A percentile compares a stretch with the other conserved stretches of the same genome.
phyloP scores from a whole-genome alignment of 2,329 filamentous ascomycete genomes.

The Neopestalotiopsis sp. region DNA sequence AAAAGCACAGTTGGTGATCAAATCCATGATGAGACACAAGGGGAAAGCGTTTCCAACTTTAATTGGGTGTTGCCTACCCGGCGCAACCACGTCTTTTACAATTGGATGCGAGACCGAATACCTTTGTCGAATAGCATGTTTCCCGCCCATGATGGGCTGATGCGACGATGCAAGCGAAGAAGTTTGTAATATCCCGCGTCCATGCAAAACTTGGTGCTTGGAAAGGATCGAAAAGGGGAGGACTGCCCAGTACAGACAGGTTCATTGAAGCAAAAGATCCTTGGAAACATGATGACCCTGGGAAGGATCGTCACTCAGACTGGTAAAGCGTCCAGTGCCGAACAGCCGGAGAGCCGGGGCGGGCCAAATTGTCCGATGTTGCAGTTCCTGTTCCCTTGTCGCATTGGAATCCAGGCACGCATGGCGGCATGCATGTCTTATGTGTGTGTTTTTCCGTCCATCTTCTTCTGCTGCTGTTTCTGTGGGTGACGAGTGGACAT shows the following conservation, averaged over 20 bases:
- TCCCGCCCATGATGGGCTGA: background rate
- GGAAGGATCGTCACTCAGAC: background rate
- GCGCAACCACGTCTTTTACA: too few species aligned
- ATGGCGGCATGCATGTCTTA: background rate
- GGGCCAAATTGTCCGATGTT: conserved; percentile 8
- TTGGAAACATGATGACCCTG: background rate
- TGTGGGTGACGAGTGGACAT: too few species aligned
- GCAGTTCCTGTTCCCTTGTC: background rate
- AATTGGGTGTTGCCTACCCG: too few species aligned
- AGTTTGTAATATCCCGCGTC: background rate
- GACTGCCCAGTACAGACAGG: background rate
- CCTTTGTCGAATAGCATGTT: background rate
- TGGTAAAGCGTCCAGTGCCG: conserved; percentile 3
- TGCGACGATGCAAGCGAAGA: background rate
- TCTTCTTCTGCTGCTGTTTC: background rate
- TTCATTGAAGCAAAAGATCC: too few species aligned
- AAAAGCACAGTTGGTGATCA: too few species aligned
- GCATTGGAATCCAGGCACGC: background rate
- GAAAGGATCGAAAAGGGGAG: background rate
- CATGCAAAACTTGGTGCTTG: background rate
- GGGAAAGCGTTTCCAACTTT: too few species aligned
- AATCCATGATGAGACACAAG: too few species aligned
- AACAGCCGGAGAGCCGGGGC: conserved; percentile 4
- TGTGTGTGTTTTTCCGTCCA: background rate
- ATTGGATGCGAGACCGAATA: too few species aligned